Evolutionary conservation across 2,329 filamentous ascomycete genomes (phyloP).

Genomic region (Xylaria sp.): DNA sequence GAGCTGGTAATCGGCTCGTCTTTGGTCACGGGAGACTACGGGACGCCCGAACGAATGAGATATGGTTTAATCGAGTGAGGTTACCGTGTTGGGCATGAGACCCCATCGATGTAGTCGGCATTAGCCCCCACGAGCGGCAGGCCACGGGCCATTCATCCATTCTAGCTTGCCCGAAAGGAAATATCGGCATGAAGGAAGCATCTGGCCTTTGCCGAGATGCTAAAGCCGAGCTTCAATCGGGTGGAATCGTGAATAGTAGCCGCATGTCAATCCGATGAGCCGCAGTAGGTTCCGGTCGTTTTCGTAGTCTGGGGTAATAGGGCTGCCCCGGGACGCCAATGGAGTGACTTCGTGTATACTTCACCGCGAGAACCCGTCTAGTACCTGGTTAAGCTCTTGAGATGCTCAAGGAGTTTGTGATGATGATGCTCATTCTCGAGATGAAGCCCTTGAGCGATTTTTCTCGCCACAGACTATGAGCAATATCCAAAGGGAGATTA

Average conservation of each 20-base stretch:
- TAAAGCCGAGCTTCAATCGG: constrained; percentile 41
- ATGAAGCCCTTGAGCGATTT: constrained; percentile 28
- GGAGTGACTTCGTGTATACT: constrained; percentile 36
- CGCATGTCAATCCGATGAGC: constrained; percentile 37
- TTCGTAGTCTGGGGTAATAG: constrained; percentile 38
- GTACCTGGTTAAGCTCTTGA: neutral
- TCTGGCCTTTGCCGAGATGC: constrained; percentile 21
- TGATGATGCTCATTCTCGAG: constrained; percentile 12
- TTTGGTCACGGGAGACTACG: constrained; percentile 14
- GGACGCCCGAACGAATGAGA: neutral
- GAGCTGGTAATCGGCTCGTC: neutral
- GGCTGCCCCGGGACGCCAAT: constrained; percentile 32
- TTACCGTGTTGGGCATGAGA: neutral
- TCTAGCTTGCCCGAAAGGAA: constrained; percentile 6
- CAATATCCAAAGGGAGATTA: constrained; percentile 18
- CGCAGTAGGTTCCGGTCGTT: constrained; percentile 39
- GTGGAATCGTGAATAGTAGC: constrained; percentile 37
- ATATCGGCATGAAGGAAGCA: constrained; percentile 12
- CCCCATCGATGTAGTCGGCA: constrained; percentile 6
- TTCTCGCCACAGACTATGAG: constrained; percentile 8
- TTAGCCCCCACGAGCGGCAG: constrained; percentile 6
- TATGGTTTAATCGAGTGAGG: neutral
- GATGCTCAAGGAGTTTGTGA: constrained; percentile 1
- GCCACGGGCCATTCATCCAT: constrained; percentile 9
- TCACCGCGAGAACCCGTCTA: constrained; percentile 25